Evolutionary conservation across 345 rosid genomes (phyloP).

Genomic region (rapeseed (Brassica napus)): DNA sequence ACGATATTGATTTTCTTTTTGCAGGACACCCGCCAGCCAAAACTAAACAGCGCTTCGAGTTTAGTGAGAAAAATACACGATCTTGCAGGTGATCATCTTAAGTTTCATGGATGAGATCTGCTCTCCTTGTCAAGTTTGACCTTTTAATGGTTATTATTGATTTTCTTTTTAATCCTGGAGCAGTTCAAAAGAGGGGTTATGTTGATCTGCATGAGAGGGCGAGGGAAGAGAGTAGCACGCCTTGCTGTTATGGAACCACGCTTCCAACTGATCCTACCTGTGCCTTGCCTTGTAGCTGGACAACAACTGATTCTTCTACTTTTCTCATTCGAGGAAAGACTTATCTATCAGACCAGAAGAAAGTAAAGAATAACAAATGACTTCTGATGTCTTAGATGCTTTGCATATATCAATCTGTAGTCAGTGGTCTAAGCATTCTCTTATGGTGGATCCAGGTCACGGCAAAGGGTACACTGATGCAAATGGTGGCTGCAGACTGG

Average conservation of each 20-base stretch:
- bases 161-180: neutral
- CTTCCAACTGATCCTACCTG: constrained; percentile 74
- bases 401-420: neutral
- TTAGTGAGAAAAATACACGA: constrained; percentile 86
- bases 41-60: constrained; percentile 67
- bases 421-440: constrained; percentile 11
- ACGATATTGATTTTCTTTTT: neutral
- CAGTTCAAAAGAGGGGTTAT: constrained; percentile 94
- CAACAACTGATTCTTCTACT: constrained; percentile 73
- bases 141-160: constrained; percentile 13
- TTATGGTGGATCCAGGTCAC: constrained; percentile 56
- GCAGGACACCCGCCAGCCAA: constrained; percentile 74
- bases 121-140: neutral
- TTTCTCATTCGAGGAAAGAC: constrained; percentile 85
- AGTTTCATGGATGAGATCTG: constrained; percentile 22
- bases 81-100: constrained; percentile 68
- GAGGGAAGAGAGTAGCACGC: constrained; percentile 56
- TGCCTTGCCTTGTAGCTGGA: constrained; percentile 73
- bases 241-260: constrained; percentile 75
- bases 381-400: neutral
- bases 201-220: constrained; percentile 73
- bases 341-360: constrained; percentile 75
- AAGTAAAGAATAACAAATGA: constrained; percentile 49
- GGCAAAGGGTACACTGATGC: constrained; percentile 86
- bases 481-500: constrained; percentile 99